Conservation (phyloP, 2,329 filamentous ascomycete species). For the Falciphora oryzae region DNA sequence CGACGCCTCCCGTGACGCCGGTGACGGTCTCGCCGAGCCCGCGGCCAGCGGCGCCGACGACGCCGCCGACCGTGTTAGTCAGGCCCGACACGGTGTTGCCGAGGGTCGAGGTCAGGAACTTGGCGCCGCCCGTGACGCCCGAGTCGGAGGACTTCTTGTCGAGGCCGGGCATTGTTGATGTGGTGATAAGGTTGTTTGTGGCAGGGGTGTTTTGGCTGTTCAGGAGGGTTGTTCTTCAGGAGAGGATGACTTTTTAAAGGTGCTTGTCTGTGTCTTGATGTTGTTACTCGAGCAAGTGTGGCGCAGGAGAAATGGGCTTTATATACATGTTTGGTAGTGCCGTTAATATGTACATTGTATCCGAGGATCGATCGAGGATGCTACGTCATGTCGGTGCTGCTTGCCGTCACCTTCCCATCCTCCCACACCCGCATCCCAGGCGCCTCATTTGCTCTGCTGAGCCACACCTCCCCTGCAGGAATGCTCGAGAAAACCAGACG, state of each 20-base stretch:
- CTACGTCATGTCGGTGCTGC: not conserved
- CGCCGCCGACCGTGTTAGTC: constrained; percentile 26
- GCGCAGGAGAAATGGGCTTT: not conserved
- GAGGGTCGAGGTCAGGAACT: constrained; percentile 23
- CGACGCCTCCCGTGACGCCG: constrained; percentile 46
- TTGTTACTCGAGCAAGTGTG: not conserved
- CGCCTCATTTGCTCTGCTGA: not conserved
- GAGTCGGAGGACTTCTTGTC: constrained; percentile 15
- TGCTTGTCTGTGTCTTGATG: not conserved
- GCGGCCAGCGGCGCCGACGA: constrained; percentile 44
- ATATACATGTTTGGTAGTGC: not conserved
- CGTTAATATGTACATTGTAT: not conserved
- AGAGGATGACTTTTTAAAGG: not conserved
- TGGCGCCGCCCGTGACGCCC: constrained; percentile 22
- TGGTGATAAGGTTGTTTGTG: not conserved
- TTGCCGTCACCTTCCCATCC: not conserved
- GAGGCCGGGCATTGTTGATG: constrained; percentile 7
- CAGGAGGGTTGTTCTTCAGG: not conserved
- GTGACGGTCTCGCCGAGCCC: constrained; percentile 52
- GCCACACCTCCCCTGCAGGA: not conserved
- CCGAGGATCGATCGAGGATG: not conserved
- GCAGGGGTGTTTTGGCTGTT: not conserved
- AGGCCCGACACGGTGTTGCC: constrained; percentile 26
- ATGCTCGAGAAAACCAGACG: not conserved
- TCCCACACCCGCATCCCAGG: not conserved